phyloP scores from a whole-genome alignment of 1,284 basidiomycete genomes.

The Ceratobasidium sp. region DNA sequence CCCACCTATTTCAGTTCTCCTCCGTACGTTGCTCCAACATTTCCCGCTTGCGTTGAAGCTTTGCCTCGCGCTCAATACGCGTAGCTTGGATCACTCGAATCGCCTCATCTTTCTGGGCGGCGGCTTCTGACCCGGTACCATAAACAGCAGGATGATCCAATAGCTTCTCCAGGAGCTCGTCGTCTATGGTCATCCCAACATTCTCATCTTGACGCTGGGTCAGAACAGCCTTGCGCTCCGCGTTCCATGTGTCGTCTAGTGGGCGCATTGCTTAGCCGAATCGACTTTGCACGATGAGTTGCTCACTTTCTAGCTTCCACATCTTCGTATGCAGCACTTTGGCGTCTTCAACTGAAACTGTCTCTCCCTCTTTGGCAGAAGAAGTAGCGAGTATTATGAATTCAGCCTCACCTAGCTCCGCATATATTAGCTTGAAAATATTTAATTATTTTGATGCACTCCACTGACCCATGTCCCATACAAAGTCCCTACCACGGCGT shows the following conservation, averaged over 20 bases:
- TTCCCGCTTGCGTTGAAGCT: slow-evolving; percentile 18
- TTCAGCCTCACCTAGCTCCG: slow-evolving; percentile 21
- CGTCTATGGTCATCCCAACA: slow-evolving; percentile 27
- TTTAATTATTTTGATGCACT: neutral
- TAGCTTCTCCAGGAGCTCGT: slow-evolving; percentile 20
- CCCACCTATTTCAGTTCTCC: too few species aligned
- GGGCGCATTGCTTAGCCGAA: neutral
- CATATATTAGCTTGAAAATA: neutral
- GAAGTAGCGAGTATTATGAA: slow-evolving; percentile 15
- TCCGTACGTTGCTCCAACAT: slow-evolving; percentile 33
- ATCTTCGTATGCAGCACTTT: slow-evolving; percentile 35
- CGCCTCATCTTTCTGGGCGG: slow-evolving; percentile 12
- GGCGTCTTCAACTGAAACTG: slow-evolving; percentile 12
- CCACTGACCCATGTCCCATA: slow-evolving; percentile 34
- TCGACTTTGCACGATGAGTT: neutral
- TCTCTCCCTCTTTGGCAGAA: slow-evolving; percentile 31
- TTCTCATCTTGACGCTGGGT: slow-evolving; percentile 33
- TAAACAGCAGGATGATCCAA: slow-evolving; percentile 11
- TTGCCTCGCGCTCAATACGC: neutral
- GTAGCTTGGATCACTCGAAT: neutral
- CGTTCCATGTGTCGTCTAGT: slow-evolving; percentile 36
- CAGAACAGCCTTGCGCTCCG: slow-evolving; percentile 15
- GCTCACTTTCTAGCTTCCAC: slow-evolving; percentile 44
- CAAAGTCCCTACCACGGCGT: slow-evolving; percentile 17
- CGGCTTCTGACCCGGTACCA: slow-evolving; percentile 19